These are phyloP conservation scores for Rhodamnia argentea DNA, from an alignment of 345 rosid genomes.

Conservation along the genomic window DNA sequence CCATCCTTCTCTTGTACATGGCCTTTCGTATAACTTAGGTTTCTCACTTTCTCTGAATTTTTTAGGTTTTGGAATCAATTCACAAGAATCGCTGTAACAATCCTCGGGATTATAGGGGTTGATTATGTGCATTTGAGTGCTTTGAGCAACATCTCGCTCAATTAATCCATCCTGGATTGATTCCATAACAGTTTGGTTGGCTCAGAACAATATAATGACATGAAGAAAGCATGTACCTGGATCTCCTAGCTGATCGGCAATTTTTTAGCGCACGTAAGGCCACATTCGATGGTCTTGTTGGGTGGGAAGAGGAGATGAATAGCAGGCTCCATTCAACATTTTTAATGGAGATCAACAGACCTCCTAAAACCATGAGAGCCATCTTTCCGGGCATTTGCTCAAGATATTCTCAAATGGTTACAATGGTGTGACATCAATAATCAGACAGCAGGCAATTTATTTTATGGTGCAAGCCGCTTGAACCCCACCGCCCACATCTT, in stretches of 20 bases:
- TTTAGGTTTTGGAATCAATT: not conserved
- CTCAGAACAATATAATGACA: not conserved
- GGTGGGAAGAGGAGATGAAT: not conserved
- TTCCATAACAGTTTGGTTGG: not conserved
- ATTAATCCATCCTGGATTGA: not conserved
- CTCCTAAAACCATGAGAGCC: not conserved
- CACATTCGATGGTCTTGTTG: not conserved
- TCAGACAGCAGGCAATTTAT: not conserved
- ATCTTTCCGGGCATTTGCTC: not conserved
- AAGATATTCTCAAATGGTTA: not conserved
- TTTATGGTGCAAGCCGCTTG: not conserved
- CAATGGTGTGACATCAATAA: not conserved
- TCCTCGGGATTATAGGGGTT: not conserved
- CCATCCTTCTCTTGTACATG: not conserved
- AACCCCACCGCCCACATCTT: not conserved
- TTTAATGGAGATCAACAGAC: not conserved
- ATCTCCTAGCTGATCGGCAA: not conserved
- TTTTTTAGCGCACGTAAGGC: not conserved
- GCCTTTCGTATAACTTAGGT: not conserved
- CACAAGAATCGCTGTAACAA: not conserved
- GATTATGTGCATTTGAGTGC: not conserved
- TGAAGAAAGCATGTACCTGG: not conserved
- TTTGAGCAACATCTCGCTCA: not conserved
- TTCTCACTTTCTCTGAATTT: not conserved
- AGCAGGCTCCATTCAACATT: not conserved